Evolutionary conservation across 2,329 filamentous ascomycete species (phyloP).

Genomic region (Cytospora schulzeri): DNA sequence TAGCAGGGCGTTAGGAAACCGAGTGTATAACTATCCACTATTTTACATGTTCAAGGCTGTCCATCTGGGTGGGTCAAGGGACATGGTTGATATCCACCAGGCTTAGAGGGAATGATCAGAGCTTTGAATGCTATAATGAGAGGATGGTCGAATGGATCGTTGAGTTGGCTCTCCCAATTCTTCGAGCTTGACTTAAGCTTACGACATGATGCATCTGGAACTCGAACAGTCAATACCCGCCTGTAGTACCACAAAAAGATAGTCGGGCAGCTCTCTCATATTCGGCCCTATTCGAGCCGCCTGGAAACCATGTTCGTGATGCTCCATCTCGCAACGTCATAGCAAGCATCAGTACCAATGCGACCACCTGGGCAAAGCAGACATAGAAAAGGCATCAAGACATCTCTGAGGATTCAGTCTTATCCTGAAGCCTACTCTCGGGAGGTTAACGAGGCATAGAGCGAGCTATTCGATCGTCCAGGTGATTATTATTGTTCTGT

Average conservation of each 20-base stretch:
- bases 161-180: neutral
- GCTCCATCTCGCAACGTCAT: neutral
- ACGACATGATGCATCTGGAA: neutral
- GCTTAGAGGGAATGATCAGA: conserved; percentile 3
- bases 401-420: no score
- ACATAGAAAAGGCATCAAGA: no score
- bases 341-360: neutral
- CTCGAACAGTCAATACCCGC: neutral
- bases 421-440: no score
- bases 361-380: no score
- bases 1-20: conserved; percentile 27
- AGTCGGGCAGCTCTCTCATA: neutral
- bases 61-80: neutral
- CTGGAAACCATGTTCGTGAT: neutral
- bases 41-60: neutral
- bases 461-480: no score
- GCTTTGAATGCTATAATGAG: neutral
- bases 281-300: neutral
- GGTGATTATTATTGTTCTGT: neutral
- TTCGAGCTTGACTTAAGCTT: neutral
- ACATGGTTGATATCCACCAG: neutral
- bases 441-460: no score
- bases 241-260: no score
- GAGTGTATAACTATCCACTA: conserved; percentile 18
- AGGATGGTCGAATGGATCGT: neutral